Evolutionary conservation across 495 filamentous ascomycete genomes (phyloP).

Genomic region (Aspergillus mulundensis): DNA sequence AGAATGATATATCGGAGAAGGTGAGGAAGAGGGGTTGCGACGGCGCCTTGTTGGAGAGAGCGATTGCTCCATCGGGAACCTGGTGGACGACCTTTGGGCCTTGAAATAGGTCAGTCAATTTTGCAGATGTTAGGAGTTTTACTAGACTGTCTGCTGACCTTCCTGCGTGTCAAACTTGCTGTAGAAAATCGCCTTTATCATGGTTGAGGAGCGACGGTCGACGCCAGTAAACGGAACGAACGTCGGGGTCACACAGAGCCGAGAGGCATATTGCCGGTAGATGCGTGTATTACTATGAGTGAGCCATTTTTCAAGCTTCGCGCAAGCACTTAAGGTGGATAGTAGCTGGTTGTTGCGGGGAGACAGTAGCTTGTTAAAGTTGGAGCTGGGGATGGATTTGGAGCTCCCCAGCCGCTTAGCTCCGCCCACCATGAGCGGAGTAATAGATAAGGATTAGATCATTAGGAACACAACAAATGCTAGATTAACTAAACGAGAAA

Average conservation of each 20-base stretch:
- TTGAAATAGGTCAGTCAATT: conserved; percentile 26
- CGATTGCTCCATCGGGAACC: conserved; percentile 65
- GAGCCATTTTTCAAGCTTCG: not conserved
- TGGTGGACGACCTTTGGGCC: conserved; percentile 67
- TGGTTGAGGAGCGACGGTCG: conserved; percentile 22
- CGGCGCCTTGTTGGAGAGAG: conserved; percentile 49
- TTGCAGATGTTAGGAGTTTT: not conserved
- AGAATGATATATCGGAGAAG: conserved; percentile 78
- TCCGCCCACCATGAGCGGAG: not conserved
- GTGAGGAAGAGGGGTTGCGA: conserved; percentile 65
- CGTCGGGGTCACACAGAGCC: not conserved
- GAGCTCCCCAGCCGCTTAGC: not conserved
- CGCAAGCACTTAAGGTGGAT: not conserved
- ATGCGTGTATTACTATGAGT: too few relatives aligned
- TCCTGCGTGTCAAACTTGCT: conserved; percentile 86
- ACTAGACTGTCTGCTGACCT: conserved; percentile 46
- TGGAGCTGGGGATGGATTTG: conserved; percentile 9
- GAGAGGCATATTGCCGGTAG: not conserved
- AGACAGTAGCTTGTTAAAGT: not conserved
- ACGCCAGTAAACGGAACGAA: not conserved
- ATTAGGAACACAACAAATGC: not conserved
- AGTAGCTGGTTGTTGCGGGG: not conserved
- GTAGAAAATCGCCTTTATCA: conserved; percentile 95
- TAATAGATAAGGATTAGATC: not conserved
- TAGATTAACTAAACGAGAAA: not conserved